Evolutionary conservation across 495 filamentous ascomycete species (phyloP).

Genomic region (Lasiosphaeria miniovina): DNA sequence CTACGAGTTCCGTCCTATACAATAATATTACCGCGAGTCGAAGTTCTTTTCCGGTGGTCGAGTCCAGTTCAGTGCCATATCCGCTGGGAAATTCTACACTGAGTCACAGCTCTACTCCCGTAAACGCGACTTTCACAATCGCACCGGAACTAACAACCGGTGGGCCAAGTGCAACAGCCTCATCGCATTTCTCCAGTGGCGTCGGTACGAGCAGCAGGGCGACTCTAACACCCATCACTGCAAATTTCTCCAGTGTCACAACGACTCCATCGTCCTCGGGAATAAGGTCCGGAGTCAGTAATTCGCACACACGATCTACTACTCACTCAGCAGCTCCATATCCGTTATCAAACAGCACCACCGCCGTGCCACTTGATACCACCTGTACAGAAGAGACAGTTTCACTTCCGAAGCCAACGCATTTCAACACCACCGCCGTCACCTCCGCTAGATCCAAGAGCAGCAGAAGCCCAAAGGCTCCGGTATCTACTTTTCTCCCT

Average conservation of each 20-base stretch:
- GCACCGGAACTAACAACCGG: neutral
- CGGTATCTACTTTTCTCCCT: constrained; percentile 9
- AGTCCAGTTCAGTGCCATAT: constrained; percentile 16
- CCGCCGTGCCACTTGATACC: constrained; percentile 13
- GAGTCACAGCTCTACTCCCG: neutral
- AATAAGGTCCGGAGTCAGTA: constrained; percentile 3
- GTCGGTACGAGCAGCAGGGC: neutral
- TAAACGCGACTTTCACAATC: neutral
- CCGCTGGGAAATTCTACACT: constrained; percentile 24
- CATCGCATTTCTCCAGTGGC: neutral
- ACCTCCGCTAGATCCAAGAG: neutral
- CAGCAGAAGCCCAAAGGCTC: neutral
- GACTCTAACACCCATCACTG: neutral
- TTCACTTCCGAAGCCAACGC: neutral
- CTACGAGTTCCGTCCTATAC: constrained; percentile 4
- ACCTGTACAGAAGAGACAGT: constrained; percentile 19
- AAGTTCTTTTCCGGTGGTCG: constrained; percentile 1
- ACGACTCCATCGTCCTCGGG: neutral
- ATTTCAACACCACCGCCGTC: neutral
- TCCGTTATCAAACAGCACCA: constrained; percentile 12
- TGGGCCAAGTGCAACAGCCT: neutral
- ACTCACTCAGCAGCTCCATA: constrained; percentile 14
- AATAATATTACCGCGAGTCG: neutral
- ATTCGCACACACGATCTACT: neutral
- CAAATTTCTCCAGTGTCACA: neutral